These are phyloP conservation scores for Ehretia macrophylla DNA, from an alignment of 257 asterid genomes.

Conservation along the genomic window DNA sequence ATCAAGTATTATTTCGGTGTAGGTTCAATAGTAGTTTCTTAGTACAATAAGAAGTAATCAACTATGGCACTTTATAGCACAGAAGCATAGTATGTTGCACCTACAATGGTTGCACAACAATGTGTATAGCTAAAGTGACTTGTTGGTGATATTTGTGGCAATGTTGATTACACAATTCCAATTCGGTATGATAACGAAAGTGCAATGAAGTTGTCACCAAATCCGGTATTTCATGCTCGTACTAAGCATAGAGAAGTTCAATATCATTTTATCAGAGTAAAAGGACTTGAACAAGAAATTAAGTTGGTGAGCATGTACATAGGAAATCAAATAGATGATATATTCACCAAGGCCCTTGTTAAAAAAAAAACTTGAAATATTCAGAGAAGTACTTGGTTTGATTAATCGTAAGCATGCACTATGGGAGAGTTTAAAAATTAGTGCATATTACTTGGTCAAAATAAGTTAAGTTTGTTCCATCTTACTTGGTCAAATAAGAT, in stretches of 20 bases:
- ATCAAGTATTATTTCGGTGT: constrained; percentile 5
- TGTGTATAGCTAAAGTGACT: constrained; percentile 7
- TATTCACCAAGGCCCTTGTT: background rate
- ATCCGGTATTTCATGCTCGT: constrained; percentile 1
- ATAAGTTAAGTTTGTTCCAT: too few species aligned
- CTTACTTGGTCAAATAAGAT: too few species aligned
- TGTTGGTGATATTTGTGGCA: background rate
- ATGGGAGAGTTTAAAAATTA: constrained; percentile 5
- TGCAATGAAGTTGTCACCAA: constrained; percentile 6
- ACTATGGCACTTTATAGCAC: background rate
- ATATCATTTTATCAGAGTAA: constrained; percentile 2
- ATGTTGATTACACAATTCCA: constrained; percentile 1
- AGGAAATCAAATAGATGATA: background rate
- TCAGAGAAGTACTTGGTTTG: constrained; percentile 1
- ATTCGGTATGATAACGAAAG: constrained; percentile 7
- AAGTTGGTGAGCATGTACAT: background rate
- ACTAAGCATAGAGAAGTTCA: constrained; percentile 1
- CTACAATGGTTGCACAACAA: constrained; percentile 9
- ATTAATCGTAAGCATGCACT: constrained; percentile 5
- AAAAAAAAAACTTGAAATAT: background rate
- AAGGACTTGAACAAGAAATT: constrained; percentile 6
- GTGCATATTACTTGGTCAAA: too few species aligned
- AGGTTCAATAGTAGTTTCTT: background rate
- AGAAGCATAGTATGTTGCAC: constrained; percentile 4
- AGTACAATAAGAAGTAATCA: constrained; percentile 10